Evolutionary conservation across 805 yeast species (phyloP).

Genomic region (Jamesozyma gamospora): DNA sequence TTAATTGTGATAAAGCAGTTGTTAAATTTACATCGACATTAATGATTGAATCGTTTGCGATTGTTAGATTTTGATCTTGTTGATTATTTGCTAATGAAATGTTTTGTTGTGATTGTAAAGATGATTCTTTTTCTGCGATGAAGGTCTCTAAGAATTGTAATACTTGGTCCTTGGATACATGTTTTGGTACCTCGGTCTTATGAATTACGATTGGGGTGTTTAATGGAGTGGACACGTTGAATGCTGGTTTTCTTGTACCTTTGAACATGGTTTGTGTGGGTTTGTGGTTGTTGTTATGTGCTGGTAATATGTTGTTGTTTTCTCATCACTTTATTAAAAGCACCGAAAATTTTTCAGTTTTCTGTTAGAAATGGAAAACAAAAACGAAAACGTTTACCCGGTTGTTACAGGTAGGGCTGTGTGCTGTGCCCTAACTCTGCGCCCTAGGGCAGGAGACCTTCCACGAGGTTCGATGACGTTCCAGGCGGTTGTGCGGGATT

Average conservation of each 20-base stretch:
- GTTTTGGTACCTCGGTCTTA: slow-evolving; percentile 13
- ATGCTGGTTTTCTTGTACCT: slow-evolving; percentile 17
- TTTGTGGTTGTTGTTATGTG: not conserved
- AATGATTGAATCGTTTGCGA: slow-evolving; percentile 10
- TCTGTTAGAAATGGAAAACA: no score
- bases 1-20: slow-evolving; percentile 44
- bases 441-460: not conserved
- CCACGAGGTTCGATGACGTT: no score
- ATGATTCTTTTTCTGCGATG: slow-evolving; percentile 19
- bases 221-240: slow-evolving; percentile 12
- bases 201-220: slow-evolving; percentile 26
- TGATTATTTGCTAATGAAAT: not conserved
- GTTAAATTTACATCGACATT: slow-evolving; percentile 22
- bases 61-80: not conserved
- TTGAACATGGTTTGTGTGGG: slow-evolving; percentile 12
- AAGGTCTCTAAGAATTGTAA: slow-evolving; percentile 21
- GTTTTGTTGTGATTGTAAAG: slow-evolving; percentile 5
- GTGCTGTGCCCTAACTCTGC: not conserved
- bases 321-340: not conserved
- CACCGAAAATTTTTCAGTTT: not conserved
- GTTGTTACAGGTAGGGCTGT: no score
- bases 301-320: no score
- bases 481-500: no score
- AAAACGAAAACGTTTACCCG: no score
- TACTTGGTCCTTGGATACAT: slow-evolving; percentile 21